phyloP scores from a whole-genome alignment of 2,329 filamentous ascomycete species.

The Colletotrichum sp. region DNA sequence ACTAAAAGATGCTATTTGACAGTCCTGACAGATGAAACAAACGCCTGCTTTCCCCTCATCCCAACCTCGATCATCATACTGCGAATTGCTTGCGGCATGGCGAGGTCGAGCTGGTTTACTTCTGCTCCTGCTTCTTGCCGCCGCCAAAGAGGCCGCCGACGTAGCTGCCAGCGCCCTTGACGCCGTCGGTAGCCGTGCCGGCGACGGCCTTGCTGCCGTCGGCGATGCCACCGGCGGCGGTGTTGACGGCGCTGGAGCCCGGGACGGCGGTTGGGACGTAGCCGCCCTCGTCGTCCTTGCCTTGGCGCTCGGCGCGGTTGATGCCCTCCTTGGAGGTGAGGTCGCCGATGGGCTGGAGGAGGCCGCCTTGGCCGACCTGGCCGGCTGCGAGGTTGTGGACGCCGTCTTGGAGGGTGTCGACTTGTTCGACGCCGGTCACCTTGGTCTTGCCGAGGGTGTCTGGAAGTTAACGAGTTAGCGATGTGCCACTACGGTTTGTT shows the following conservation, averaged over 20 bases:
- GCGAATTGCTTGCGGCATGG: background rate
- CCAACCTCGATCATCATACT: background rate
- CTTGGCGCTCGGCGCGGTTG: slow-evolving; percentile 68
- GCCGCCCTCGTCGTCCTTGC: slow-evolving; percentile 65
- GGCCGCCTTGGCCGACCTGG: slow-evolving; percentile 72
- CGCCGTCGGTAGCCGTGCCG: slow-evolving; percentile 27
- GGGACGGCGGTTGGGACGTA: slow-evolving; percentile 43
- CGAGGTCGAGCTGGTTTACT: background rate
- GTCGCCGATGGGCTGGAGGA: slow-evolving; percentile 70
- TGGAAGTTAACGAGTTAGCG: slow-evolving; percentile 31
- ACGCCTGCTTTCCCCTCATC: background rate
- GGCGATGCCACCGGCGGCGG: slow-evolving; percentile 28
- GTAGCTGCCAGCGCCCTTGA: slow-evolving; percentile 32
- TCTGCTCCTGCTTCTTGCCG: slow-evolving; percentile 31
- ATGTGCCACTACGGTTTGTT: accelerated
- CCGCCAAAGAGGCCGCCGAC: slow-evolving; percentile 39
- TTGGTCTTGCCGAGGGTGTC: slow-evolving; percentile 74
- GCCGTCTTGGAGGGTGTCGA: slow-evolving; percentile 73
- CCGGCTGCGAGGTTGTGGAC: slow-evolving; percentile 66
- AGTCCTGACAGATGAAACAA: background rate
- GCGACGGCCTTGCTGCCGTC: slow-evolving; percentile 37
- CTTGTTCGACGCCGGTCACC: slow-evolving; percentile 69
- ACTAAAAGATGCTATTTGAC: background rate
- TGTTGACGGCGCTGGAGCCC: slow-evolving; percentile 30
- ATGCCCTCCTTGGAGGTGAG: slow-evolving; percentile 66